Evolutionary conservation across 352 stramenopile species (phyloP), one percentile per base, ranked within the genome.

Genomic region (Phytophthora quininea): DNA sequence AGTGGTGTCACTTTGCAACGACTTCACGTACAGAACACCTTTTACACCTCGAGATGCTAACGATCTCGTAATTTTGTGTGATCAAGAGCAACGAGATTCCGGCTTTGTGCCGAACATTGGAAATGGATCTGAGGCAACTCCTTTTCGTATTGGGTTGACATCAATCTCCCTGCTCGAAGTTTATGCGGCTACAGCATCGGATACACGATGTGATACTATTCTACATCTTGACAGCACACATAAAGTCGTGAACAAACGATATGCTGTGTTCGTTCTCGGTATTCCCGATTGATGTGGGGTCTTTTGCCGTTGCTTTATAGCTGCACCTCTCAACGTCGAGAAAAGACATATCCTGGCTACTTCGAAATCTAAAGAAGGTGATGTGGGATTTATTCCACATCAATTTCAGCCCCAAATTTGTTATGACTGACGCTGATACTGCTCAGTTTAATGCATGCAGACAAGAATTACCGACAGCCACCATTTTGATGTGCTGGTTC

Each of bases 401-500:
- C 6, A 5, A 5, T 2, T 64, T 58, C 24, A 6, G 37, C 4
- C 57, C 47, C 2, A 14, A 56, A 15, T 64, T 40, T 30, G 29
- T 57, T 3, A 58, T 64, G 48, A 52, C 57, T 37, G 37, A 64
- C 30, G 48, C 47, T 1, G 48, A 58, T 27, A 52, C 56, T 3
- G 48, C 58, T 7, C 37, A 64, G 19, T 59, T 32, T 11, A 66
- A 66, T 3, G 49, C 49, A 1, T 66, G 58, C n/a, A n/a, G 6
- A 1, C 5, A 11, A 1, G 57, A 64, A 9, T 7, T 58, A 2
- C 27, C 58, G 10, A 27, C 3, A 2, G 19, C 58, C 2, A 46
- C 49, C 8, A 30, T 64, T 2, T 30, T 64, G 1, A 58, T 64
- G 48, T 58, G 57, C n/a, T 64, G 57, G 30, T 64, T 64, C 48